Evolutionary conservation across 768 basidiomycete species (phyloP).

Genomic region (Sporobolomyces roseus): DNA sequence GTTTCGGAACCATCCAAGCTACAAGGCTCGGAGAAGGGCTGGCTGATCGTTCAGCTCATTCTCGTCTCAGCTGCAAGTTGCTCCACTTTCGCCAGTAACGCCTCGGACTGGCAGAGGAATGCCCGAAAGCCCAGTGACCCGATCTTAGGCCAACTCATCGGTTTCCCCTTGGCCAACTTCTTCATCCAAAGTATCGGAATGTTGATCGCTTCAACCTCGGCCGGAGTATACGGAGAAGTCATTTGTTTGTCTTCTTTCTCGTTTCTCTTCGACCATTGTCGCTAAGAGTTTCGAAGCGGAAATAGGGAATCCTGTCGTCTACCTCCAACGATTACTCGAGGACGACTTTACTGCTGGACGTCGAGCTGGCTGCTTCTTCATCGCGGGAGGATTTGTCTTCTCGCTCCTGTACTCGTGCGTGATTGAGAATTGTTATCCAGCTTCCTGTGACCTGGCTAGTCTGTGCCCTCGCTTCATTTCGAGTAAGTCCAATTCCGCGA

Average conservation of each 20-base stretch:
- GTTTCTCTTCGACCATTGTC: not conserved
- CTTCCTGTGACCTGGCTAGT: slow-evolving; percentile 43
- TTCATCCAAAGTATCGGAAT: slow-evolving; percentile 43
- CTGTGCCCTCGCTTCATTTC: slow-evolving; percentile 43
- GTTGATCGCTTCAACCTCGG: slow-evolving; percentile 43
- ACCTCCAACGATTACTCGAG: slow-evolving; percentile 43
- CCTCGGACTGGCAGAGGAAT: slow-evolving; percentile 45
- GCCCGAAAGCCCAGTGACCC: slow-evolving; percentile 39
- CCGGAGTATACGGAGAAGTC: slow-evolving; percentile 35
- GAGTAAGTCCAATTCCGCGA: no score
- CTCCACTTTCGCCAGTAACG: slow-evolving; percentile 45
- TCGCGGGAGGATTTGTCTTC: slow-evolving; percentile 44
- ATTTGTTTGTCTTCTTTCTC: slow-evolving; percentile 1
- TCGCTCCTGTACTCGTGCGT: slow-evolving; percentile 43
- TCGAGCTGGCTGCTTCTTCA: slow-evolving; percentile 46
- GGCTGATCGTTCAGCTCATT: slow-evolving; percentile 70
- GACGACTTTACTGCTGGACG: slow-evolving; percentile 44
- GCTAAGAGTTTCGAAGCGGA: no score
- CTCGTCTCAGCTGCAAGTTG: slow-evolving; percentile 57
- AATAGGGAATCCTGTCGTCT: slow-evolving; percentile 45
- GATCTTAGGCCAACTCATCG: slow-evolving; percentile 45
- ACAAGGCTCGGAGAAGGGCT: slow-evolving; percentile 65
- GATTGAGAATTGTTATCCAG: slow-evolving; percentile 42
- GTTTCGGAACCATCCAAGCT: slow-evolving; percentile 61
- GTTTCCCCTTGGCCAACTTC: slow-evolving; percentile 46